Evolutionary conservation across 2,329 filamentous ascomycete species (phyloP), one percentile per base, ranked within the genome.

Genomic region (Xylaria sp.): DNA sequence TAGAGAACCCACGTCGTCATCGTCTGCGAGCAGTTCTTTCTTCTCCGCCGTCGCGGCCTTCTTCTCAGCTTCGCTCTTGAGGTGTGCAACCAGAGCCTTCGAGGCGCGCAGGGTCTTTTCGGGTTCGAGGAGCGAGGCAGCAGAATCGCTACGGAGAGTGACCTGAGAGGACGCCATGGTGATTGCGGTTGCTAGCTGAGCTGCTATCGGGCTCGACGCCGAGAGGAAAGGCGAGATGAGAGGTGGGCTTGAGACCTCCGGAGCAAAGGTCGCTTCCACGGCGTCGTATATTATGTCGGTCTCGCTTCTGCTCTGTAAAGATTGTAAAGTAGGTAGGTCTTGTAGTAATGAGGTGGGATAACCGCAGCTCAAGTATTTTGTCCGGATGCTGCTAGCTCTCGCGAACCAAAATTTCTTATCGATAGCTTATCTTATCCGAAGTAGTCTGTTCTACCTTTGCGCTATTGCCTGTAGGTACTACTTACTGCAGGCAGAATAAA

Each of bases 1-100:
- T 51, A 80, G 70, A 23, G 80, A 80, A 44, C 81, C 80, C 44
- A 82, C 82, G 50, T 85, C 84, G 50, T 83, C 82, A 20, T 81
- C 81, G 60, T 80, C 82, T 65, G 81, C 83, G 66, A 90, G 82
- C 12, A 90, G 83, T 72, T 86, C 87, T 76, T 86, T 86, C 82
- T 90, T 90, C 73, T 79, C 77, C 1, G 84, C 78, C 52, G 81
- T 81, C 34, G 80, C 78, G 20, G 81, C 78, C 67, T 84, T 83
- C 72, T 86, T 81, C 75, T 84, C 83, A 54, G 86, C 81, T 6
- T 85, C 81, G 77, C 86, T 87, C 76, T 88, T 87, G 79, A 91
- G 89, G 79, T 90, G 87, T 55, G 84, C 82, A 66, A 91, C 80
- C 23, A 91, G 85, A 37, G 89, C 88, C 77, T 87, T 89, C 72